phyloP scores from a whole-genome alignment of 345 rosid species.

The Turritis glabra region DNA sequence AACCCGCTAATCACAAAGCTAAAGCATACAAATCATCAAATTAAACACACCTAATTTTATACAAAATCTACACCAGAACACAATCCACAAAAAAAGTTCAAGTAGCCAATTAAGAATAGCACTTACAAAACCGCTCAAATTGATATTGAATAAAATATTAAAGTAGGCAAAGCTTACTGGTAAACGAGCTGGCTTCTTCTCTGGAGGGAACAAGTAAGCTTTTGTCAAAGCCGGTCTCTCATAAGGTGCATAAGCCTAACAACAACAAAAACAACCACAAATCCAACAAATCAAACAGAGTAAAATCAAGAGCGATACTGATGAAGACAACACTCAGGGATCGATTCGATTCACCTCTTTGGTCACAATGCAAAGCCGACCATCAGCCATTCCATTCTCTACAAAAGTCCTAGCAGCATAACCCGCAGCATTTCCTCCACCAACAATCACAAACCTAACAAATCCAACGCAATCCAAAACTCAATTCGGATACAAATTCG shows the following conservation, averaged over 20 bases:
- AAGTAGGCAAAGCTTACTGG: slow-evolving; percentile 60
- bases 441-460: slow-evolving; percentile 76
- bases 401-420: slow-evolving; percentile 93
- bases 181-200: slow-evolving; percentile 89
- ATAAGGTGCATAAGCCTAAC: slow-evolving; percentile 84
- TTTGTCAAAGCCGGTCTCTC: slow-evolving; percentile 98
- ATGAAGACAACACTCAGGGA: background rate
- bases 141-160: background rate
- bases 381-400: slow-evolving; percentile 95
- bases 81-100: background rate
- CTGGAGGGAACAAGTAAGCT: slow-evolving; percentile 85
- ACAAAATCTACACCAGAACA: background rate
- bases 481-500: background rate
- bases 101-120: background rate
- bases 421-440: slow-evolving; percentile 99
- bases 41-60: background rate
- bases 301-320: background rate
- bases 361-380: slow-evolving; percentile 82
- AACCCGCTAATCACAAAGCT: background rate
- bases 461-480: background rate
- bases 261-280: slow-evolving; percentile 7
- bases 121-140: background rate
- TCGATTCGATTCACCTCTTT: slow-evolving; percentile 63
- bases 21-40: background rate
- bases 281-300: background rate